These are phyloP conservation scores for Alternaria sp. DNA, from an alignment of 2,329 filamentous ascomycete species.

Conservation along the genomic window DNA sequence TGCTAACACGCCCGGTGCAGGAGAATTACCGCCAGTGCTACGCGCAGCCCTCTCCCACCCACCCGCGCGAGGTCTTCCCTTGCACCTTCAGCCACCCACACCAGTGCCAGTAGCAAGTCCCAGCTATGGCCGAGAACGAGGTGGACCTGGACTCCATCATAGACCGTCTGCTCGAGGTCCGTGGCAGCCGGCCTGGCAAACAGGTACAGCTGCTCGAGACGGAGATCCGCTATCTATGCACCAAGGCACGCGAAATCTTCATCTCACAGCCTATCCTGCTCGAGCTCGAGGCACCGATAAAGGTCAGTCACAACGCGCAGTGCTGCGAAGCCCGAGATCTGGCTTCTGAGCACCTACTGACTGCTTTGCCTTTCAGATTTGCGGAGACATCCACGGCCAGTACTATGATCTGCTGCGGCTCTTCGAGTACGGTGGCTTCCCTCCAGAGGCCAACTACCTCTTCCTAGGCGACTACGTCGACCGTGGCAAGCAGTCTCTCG, in stretches of 20 bases:
- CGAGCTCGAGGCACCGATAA: slow-evolving; percentile 97
- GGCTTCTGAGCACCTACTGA: slow-evolving; percentile 20
- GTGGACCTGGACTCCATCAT: slow-evolving; percentile 99
- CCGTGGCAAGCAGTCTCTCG: slow-evolving; percentile 97
- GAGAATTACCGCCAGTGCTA: slow-evolving; percentile 29
- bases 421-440: slow-evolving; percentile 98
- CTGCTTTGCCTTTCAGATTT: slow-evolving; percentile 70
- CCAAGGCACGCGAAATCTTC: slow-evolving; percentile 98
- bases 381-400: slow-evolving; percentile 98
- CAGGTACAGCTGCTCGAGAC: slow-evolving; percentile 96
- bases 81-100: slow-evolving; percentile 33
- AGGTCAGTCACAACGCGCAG: slow-evolving; percentile 66
- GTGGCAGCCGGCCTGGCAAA: slow-evolving; percentile 96
- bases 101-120: slow-evolving; percentile 44
- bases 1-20: slow-evolving; percentile 27
- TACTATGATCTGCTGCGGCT: slow-evolving; percentile 97
- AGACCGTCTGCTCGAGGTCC: slow-evolving; percentile 95
- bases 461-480: slow-evolving; percentile 99
- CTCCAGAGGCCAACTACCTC: slow-evolving; percentile 98
- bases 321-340: slow-evolving; percentile 1
- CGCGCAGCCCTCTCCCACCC: slow-evolving; percentile 34
- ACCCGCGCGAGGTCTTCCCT: slow-evolving; percentile 46
- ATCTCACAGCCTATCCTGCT: slow-evolving; percentile 98
- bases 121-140: slow-evolving; percentile 80
- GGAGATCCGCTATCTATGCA: slow-evolving; percentile 96